These are phyloP conservation scores for Vachellia collinsii DNA, from an alignment of 306 rosid genomes.

Conservation along the genomic window DNA sequence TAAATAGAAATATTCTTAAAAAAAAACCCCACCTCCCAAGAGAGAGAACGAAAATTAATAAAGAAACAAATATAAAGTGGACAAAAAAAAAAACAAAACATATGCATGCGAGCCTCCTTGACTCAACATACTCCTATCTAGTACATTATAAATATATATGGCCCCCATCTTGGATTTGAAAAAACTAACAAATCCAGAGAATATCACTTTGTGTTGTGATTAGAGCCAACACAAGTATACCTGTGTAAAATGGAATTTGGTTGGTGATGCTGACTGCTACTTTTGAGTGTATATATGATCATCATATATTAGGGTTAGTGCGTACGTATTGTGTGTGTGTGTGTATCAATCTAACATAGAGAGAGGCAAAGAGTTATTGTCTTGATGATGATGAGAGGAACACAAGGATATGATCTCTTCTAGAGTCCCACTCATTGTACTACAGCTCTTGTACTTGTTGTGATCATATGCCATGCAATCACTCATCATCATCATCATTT, in stretches of 20 bases:
- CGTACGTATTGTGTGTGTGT: background rate
- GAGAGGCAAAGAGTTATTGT: conserved; percentile 49
- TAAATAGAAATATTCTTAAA: background rate
- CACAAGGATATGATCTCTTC: conserved; percentile 85
- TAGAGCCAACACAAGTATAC: conserved; percentile 51
- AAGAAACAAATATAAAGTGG: no score
- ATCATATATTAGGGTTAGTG: conserved; percentile 20
- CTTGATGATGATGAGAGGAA: conserved; percentile 55
- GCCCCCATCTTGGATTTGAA: conserved; percentile 32
- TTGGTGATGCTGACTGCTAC: conserved; percentile 3
- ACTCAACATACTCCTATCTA: conserved; percentile 15
- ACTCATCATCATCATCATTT: conserved; percentile 41
- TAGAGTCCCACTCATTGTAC: conserved; percentile 66
- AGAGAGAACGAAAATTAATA: background rate
- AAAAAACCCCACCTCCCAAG: conserved; percentile 9
- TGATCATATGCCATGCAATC: conserved; percentile 59
- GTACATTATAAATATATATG: background rate
- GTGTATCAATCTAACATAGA: conserved; percentile 54
- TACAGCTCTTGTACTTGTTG: conserved; percentile 52
- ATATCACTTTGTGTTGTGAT: conserved; percentile 50
- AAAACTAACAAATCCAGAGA: conserved; percentile 37
- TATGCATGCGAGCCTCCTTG: background rate
- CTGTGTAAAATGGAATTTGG: conserved; percentile 53
- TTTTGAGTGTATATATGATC: conserved; percentile 9
- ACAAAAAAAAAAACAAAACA: background rate